Percentiles rank a stretch among this genome's conserved stretches.
These are phyloP conservation scores for Cymbidium sinense DNA, from an alignment of 106 monocot species.

Conservation along the genomic window DNA sequence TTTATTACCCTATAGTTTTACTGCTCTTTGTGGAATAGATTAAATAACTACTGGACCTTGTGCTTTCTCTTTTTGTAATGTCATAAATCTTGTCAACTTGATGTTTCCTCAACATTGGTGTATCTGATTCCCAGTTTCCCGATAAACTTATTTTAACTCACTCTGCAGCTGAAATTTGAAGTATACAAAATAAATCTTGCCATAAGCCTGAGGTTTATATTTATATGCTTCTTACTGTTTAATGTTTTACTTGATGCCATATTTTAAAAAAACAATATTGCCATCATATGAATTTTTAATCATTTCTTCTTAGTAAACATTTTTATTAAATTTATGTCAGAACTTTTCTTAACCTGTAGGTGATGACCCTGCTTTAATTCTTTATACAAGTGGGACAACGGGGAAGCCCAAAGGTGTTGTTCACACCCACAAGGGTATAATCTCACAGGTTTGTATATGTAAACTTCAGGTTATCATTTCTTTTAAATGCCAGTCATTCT, in stretches of 20 bases:
- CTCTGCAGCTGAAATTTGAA: neutral
- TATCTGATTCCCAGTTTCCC: neutral
- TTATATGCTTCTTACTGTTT: neutral
- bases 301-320: neutral
- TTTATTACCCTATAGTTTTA: neutral
- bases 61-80: neutral
- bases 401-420: slow-evolving; percentile 99
- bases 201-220: neutral
- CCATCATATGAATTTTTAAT: neutral
- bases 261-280: neutral
- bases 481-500: neutral
- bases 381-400: slow-evolving; percentile 99
- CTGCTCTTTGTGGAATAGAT: neutral
- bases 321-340: neutral
- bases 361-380: slow-evolving; percentile 82
- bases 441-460: slow-evolving; percentile 39
- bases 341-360: slow-evolving; percentile 17
- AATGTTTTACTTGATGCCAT: neutral
- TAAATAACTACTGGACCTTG: neutral
- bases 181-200: neutral
- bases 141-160: neutral
- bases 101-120: neutral
- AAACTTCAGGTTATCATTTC: slow-evolving; percentile 1
- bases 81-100: no score
- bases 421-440: slow-evolving; percentile 81